A percentile compares a stretch with the other conserved stretches of the same genome.
Evolutionary conservation across 148 eudicot genomes (phyloP).

Genomic region (Silene uniflora): DNA sequence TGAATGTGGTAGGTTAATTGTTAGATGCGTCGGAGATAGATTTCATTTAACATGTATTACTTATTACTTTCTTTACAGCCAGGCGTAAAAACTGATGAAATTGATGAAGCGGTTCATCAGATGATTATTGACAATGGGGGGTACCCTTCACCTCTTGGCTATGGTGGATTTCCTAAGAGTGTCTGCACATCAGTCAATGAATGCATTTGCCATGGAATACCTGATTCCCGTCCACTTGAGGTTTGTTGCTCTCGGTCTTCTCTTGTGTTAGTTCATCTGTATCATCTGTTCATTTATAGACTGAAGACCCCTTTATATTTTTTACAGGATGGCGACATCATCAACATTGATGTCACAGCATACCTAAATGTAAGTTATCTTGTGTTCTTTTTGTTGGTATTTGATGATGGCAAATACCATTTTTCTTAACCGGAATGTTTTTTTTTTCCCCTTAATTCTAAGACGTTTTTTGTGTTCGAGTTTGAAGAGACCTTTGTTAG

Average conservation of each 20-base stretch:
- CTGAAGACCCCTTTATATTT: background rate
- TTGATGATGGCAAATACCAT: background rate
- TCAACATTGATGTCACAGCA: constrained; percentile 90
- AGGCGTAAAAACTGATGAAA: constrained; percentile 88
- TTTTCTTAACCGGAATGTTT: background rate
- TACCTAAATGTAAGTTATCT: constrained; percentile 75
- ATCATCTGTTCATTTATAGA: background rate
- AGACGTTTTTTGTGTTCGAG: background rate
- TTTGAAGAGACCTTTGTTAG: background rate
- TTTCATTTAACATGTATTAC: background rate
- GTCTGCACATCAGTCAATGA: constrained; percentile 99
- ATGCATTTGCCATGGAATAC: constrained; percentile 99
- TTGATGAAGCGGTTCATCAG: constrained; percentile 97
- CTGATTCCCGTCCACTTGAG: constrained; percentile 94
- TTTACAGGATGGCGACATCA: constrained; percentile 94
- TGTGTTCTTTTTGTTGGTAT: background rate
- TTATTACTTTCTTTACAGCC: constrained; percentile 62
- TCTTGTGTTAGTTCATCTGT: background rate
- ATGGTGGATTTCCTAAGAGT: constrained; percentile 98
- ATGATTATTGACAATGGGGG: constrained; percentile 97
- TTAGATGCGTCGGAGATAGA: background rate
- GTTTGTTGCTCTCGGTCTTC: constrained; percentile 33
- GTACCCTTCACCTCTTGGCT: constrained; percentile 98
- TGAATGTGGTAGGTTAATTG: background rate
- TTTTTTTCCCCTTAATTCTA: background rate